A percentile compares a stretch with the other conserved stretches of the same genome.
These are phyloP conservation scores for Ceratocystis alfenasii DNA, from an alignment of 2,329 filamentous ascomycete species.

Conservation along the genomic window DNA sequence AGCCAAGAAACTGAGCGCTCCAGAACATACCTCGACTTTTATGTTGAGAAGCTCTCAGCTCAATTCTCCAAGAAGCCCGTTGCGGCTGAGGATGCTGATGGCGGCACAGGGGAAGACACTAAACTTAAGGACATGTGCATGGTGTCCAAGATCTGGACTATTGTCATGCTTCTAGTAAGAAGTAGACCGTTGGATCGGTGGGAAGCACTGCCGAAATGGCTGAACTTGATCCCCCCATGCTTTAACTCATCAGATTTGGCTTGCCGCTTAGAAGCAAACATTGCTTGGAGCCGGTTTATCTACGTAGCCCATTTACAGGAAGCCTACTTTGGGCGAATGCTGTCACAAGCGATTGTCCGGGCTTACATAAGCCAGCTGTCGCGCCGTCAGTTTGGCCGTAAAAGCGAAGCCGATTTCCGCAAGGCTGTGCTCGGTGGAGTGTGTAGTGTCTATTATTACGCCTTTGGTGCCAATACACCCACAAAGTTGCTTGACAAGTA, in stretches of 20 bases:
- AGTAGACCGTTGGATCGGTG: conserved; percentile 50
- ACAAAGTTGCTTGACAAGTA: conserved; percentile 56
- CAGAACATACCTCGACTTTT: conserved; percentile 56
- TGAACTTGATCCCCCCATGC: conserved; percentile 66
- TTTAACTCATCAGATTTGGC: conserved; percentile 66
- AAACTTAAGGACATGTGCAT: conserved; percentile 30
- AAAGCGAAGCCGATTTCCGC: conserved; percentile 46
- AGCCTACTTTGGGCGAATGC: conserved; percentile 44
- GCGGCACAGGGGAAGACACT: background rate
- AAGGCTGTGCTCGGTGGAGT: conserved; percentile 54
- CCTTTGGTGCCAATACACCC: conserved; percentile 58
- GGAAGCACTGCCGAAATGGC: conserved; percentile 62
- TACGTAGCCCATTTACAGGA: conserved; percentile 58
- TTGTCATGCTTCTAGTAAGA: conserved; percentile 66
- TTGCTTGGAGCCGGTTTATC: conserved; percentile 76
- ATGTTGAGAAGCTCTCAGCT: conserved; percentile 52
- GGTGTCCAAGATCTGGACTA: conserved; percentile 83
- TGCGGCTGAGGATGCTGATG: background rate
- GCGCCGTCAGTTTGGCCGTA: conserved; percentile 26
- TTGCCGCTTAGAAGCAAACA: conserved; percentile 64
- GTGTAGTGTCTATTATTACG: conserved; percentile 72
- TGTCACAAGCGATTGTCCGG: conserved; percentile 22
- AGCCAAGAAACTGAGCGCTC: conserved; percentile 33
- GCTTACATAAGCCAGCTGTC: conserved; percentile 19
- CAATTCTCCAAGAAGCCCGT: conserved; percentile 52